Conservation (phyloP, 345 rosid genomes). For the Rhodamnia argentea region DNA sequence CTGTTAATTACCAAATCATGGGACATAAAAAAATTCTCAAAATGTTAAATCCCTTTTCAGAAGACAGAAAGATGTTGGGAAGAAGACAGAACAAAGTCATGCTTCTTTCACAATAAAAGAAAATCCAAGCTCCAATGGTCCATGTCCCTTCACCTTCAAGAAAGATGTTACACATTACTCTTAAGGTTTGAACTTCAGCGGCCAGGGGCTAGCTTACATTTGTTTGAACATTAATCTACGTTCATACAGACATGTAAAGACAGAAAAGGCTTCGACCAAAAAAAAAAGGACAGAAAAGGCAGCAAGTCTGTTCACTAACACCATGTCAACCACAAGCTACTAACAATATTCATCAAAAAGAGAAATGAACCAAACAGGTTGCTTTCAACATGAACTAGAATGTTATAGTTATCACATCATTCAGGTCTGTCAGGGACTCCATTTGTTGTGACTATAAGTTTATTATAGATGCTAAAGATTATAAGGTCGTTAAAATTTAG, state of each 20-base stretch:
- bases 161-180: neutral
- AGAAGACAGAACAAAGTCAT: neutral
- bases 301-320: neutral
- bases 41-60: neutral
- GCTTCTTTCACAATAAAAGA: neutral
- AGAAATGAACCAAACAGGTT: neutral
- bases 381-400: neutral
- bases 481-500: neutral
- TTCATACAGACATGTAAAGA: neutral
- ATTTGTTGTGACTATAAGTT: neutral
- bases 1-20: neutral
- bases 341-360: neutral
- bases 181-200: neutral
- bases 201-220: neutral
- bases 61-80: neutral
- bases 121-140: neutral
- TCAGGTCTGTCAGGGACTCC: neutral
- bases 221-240: neutral
- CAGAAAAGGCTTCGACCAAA: neutral
- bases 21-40: neutral
- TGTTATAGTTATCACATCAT: neutral
- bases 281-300: neutral
- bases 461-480: neutral
- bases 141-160: neutral
- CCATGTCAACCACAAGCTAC: neutral